Evolutionary conservation across 495 filamentous ascomycete genomes (phyloP), one percentile per base, ranked within the genome.

Genomic region (Tuber aestivum): DNA sequence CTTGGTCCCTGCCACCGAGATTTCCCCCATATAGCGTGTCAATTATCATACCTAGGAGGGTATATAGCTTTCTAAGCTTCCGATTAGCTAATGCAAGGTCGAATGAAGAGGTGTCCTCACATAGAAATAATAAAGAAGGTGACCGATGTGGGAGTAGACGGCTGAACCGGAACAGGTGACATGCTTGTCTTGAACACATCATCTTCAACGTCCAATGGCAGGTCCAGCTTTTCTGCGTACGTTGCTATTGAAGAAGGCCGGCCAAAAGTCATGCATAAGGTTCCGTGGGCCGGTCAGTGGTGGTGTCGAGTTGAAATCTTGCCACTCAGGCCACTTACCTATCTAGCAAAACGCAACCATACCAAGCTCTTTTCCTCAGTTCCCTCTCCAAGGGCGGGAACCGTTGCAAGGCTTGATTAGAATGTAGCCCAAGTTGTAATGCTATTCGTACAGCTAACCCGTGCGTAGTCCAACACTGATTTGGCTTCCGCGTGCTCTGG

Each of bases 191-290:
- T 75, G 40, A 75, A 83, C 38, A 73, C 81, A 75, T 80, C 77
- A 41, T 83, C 79, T 21, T 80, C 80, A 38, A 81, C 75, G 42
- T 83, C 80, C 7, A 81, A 73, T 3, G 85, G 85, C 20, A 86
- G 77, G 40, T 85, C 85, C 0, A 86, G 81, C 38, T 83, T 84
- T 37, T 85, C 82, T 37, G 84, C 84, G 74, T 81, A 82, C 14
- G 84, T 83, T 12, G 85, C 84, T 7, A 86, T 86, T 2, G 84
- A 77, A 10, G 82, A 79, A 8, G 85, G 85, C 0, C 85, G 81
- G 0, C 86, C 86, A 56, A 87, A 86, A 0, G 86, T 86, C 86
- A 87, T 87, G 72, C 86, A 86, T 41, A 87, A 74, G 0, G 83
- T 86, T 56, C 86, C 86, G 69, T 23, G 38, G 38, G 27, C 23